Evolutionary conservation across 2,329 filamentous ascomycete genomes (phyloP).

Genomic region (Epicoccum nigrum): DNA sequence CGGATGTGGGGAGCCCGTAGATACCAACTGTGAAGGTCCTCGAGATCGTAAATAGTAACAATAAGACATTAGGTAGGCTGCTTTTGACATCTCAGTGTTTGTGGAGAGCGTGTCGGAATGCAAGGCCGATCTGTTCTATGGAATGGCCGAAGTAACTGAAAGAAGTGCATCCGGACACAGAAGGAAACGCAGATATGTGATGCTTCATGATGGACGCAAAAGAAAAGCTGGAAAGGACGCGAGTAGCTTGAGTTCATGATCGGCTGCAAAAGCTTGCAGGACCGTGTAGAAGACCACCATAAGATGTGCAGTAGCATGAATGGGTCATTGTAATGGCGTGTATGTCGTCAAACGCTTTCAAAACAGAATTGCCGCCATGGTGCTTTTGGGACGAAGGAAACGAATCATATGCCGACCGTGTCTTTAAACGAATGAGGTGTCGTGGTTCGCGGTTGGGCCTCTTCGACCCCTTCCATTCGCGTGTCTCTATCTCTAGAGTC

Average conservation of each 20-base stretch:
- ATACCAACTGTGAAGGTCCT: slow-evolving; percentile 29
- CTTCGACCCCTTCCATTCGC: slow-evolving; percentile 48
- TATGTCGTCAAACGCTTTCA: slow-evolving; percentile 48
- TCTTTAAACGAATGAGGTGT: slow-evolving; percentile 53
- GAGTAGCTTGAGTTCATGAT: slow-evolving; percentile 28
- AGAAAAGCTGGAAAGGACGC: slow-evolving; percentile 25
- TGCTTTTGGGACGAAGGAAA: slow-evolving; percentile 49
- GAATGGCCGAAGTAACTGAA: slow-evolving; percentile 24
- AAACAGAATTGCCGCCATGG: slow-evolving; percentile 48
- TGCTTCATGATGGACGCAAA: slow-evolving; percentile 16
- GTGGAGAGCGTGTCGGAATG: slow-evolving; percentile 38
- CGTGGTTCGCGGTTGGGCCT: slow-evolving; percentile 46
- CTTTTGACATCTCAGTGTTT: slow-evolving; percentile 42
- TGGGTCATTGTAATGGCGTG: slow-evolving; percentile 49
- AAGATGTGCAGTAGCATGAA: slow-evolving; percentile 29
- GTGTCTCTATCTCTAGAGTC: slow-evolving; percentile 41
- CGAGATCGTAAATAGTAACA: slow-evolving; percentile 43
- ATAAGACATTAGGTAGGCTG: slow-evolving; percentile 46
- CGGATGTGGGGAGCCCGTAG: slow-evolving; percentile 6
- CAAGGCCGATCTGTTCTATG: slow-evolving; percentile 19
- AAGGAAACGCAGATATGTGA: slow-evolving; percentile 17
- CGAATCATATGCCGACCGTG: slow-evolving; percentile 51
- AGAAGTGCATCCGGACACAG: slow-evolving; percentile 9
- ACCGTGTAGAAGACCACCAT: slow-evolving; percentile 45
- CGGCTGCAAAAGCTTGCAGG: slow-evolving; percentile 35